Conservation (phyloP, 2,329 filamentous ascomycete genomes). For the Colletotrichum trifolii region DNA sequence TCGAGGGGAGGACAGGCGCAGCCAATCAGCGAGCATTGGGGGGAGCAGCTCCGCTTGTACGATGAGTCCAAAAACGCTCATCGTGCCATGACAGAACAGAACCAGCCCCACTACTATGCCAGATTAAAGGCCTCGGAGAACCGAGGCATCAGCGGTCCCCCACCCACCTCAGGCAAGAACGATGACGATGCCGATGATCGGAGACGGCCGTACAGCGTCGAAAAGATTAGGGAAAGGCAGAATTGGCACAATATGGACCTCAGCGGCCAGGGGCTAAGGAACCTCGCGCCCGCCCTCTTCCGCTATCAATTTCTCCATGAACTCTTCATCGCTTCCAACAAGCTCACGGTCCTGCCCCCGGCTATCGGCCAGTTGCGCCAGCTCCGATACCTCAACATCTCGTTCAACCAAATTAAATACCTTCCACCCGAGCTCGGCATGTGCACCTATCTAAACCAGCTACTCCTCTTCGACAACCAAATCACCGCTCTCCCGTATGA, state of each 20-base stretch:
- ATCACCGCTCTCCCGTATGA: constrained; percentile 86
- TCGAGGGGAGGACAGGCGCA: constrained; percentile 63
- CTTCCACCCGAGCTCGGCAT: constrained; percentile 94
- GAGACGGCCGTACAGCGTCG: constrained; percentile 72
- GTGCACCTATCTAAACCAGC: constrained; percentile 89
- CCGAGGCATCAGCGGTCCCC: constrained; percentile 69
- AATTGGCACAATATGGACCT: constrained; percentile 95
- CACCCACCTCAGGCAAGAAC: constrained; percentile 60
- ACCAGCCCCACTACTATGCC: constrained; percentile 77
- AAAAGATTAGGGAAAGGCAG: constrained; percentile 75
- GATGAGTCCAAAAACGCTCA: constrained; percentile 80
- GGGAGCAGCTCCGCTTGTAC: constrained; percentile 83
- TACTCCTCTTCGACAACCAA: constrained; percentile 91
- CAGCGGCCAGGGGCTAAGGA: constrained; percentile 92
- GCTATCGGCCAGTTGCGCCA: constrained; percentile 85
- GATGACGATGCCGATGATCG: constrained; percentile 68
- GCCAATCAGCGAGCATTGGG: constrained; percentile 79
- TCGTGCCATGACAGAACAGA: constrained; percentile 76
- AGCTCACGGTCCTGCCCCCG: constrained; percentile 81
- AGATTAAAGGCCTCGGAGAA: constrained; percentile 77
- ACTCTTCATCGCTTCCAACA: constrained; percentile 94
- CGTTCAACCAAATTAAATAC: constrained; percentile 84
- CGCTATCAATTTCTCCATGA: constrained; percentile 90
- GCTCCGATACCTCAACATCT: constrained; percentile 86
- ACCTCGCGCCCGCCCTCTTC: constrained; percentile 83